Evolutionary conservation across 495 filamentous ascomycete genomes (phyloP), one percentile per base, ranked within the genome.

Genomic region (Neurospora sp.): DNA sequence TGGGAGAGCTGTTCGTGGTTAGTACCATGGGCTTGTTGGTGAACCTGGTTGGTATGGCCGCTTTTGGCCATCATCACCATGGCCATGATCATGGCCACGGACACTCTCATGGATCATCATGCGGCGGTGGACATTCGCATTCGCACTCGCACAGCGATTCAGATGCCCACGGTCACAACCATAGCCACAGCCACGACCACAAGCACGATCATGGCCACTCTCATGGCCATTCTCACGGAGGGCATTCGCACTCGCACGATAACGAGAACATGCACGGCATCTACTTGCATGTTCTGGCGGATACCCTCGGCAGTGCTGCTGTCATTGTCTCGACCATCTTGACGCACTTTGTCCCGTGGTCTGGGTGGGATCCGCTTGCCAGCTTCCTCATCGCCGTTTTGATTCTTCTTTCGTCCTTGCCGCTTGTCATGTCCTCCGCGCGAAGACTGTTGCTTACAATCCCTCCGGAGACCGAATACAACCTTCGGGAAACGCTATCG

Each of bases 241-340:
- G 73, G 2, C 83, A 83, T 72, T 78, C 77, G 31, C 83, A 91
- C 74, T 79, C 85, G 31, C 93, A 96, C 80, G 92, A 92, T 71
- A 97, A 96, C 79, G 96, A 99, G 77, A 99, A 99, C 78, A 98
- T 99, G 96, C 90, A 94, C 74, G 96, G 96, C n/a, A 98, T 99
- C 74, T 99, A 95, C 83, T 84, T 99, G 10, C 96, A 99, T 77
- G 92, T 99, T 71, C 85, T 98, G 5, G 96, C 95, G 10, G 96
- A 99, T 79, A 97, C 96, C 0, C 89, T 98, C 24, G 96, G 96
- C 15, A 97, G 94, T 42, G 92, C 94, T 19, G 94, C 94, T 15
- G 96, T 99, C 66, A 97, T 99, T 71, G 90, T 95, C 59, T 97
- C 94, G 13, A 98, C 96, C 5, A 83, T 93, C 1, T 86, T 97